A percentile compares a stretch with the other conserved stretches of the same genome.
Evolutionary conservation across 345 rosid species (phyloP).

Genomic region (Luvunga scandens): DNA sequence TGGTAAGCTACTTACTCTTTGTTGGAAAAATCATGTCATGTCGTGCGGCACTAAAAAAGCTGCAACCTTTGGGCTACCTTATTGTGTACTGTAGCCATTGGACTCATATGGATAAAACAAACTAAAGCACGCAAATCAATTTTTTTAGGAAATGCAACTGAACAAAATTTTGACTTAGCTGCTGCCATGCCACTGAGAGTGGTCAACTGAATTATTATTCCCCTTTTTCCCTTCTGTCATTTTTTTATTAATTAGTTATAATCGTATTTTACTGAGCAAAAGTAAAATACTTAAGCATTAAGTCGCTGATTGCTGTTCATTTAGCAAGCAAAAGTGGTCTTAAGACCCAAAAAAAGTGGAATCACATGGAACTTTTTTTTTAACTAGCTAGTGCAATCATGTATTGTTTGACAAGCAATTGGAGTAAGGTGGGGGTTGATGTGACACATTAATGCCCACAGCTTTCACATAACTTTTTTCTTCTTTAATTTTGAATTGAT

Average conservation of each 20-base stretch:
- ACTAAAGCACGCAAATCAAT: background rate
- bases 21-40: background rate
- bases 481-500: constrained; percentile 10
- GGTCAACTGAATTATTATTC: background rate
- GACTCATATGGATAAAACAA: background rate
- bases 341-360: too few species aligned
- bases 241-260: background rate
- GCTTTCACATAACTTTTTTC: constrained; percentile 8
- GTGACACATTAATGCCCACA: constrained; percentile 10
- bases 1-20: background rate
- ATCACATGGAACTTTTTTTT: too few species aligned
- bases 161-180: background rate
- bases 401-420: too few species aligned
- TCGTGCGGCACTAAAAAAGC: background rate
- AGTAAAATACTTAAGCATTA: too few species aligned
- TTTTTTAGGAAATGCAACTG: background rate
- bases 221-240: background rate
- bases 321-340: too few species aligned
- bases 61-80: background rate
- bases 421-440: too few species aligned
- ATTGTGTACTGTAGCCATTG: background rate
- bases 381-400: too few species aligned
- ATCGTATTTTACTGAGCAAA: background rate
- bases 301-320: too few species aligned
- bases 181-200: background rate